These are phyloP conservation scores for Maudiozyma saulgeensis DNA, from an alignment of 805 yeast genomes.

Conservation along the genomic window DNA sequence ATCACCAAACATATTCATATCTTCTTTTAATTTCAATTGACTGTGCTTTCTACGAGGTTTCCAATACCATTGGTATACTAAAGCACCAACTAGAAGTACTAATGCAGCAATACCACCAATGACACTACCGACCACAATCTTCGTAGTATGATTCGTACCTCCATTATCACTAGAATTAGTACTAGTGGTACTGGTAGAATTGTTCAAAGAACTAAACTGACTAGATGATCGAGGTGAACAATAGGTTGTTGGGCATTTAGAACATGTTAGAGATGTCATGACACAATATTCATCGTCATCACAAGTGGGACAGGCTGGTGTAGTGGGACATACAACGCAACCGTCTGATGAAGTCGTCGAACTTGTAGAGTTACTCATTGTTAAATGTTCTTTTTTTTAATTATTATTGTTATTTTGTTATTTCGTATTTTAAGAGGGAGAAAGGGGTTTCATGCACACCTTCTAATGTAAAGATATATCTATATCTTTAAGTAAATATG, in stretches of 20 bases:
- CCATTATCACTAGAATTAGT: constrained; percentile 25
- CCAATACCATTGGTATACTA: constrained; percentile 36
- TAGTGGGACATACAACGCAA: constrained; percentile 34
- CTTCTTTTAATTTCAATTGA: constrained; percentile 13
- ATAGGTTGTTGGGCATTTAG: constrained; percentile 44
- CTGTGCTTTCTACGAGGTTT: constrained; percentile 27
- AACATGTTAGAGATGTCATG: constrained; percentile 47
- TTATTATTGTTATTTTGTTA: too few relatives aligned
- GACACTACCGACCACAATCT: constrained; percentile 63
- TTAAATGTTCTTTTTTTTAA: neutral
- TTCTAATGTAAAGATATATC: too few relatives aligned
- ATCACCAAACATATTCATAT: constrained; percentile 11
- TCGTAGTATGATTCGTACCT: constrained; percentile 31
- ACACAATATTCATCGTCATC: constrained; percentile 43
- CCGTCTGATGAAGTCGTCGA: constrained; percentile 17
- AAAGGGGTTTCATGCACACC: too few relatives aligned
- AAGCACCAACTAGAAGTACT: constrained; percentile 30
- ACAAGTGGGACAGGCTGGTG: constrained; percentile 48
- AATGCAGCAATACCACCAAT: constrained; percentile 53
- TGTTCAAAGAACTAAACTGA: constrained; percentile 8
- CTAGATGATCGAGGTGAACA: constrained; percentile 33
- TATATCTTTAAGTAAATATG: too few relatives aligned
- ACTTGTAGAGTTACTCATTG: constrained; percentile 3
- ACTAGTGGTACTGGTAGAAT: constrained; percentile 13
- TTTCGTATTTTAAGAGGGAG: too few relatives aligned